Conservation (phyloP, 2,329 filamentous ascomycete genomes). For the Colletotrichum destructivum region DNA sequence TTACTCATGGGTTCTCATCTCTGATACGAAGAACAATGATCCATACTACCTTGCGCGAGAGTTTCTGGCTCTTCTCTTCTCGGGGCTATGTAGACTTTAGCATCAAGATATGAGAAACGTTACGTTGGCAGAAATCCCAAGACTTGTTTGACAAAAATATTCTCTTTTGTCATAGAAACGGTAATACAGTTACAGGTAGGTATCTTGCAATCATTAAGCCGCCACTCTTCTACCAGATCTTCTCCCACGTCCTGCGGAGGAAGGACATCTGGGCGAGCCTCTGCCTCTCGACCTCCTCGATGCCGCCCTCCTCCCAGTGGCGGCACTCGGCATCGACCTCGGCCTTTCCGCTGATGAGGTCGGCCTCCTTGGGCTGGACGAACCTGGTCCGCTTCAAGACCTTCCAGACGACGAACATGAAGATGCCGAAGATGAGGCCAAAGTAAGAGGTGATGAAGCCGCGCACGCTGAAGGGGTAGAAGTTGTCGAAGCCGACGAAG, state of each 20-base stretch:
- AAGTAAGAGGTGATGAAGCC: slow-evolving; percentile 70
- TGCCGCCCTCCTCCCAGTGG: slow-evolving; percentile 61
- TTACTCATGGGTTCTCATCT: no score
- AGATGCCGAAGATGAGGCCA: slow-evolving; percentile 65
- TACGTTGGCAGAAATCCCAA: no score
- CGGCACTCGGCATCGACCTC: slow-evolving; percentile 73
- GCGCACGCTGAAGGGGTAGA: slow-evolving; percentile 64
- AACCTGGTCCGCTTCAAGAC: slow-evolving; percentile 73
- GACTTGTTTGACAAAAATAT: background rate
- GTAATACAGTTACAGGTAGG: background rate
- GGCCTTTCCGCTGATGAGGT: slow-evolving; percentile 73
- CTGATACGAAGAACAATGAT: no score
- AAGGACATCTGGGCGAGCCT: slow-evolving; percentile 55
- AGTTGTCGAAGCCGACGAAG: slow-evolving; percentile 71
- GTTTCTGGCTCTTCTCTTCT: no score
- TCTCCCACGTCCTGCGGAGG: slow-evolving; percentile 55
- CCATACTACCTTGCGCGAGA: no score
- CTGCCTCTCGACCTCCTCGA: slow-evolving; percentile 61
- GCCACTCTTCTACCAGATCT: slow-evolving; percentile 53
- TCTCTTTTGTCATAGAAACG: slow-evolving; percentile 3
- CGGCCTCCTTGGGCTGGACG: slow-evolving; percentile 69
- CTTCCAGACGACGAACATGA: slow-evolving; percentile 78
- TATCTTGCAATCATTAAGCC: slow-evolving; percentile 3
- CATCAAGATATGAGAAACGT: no score
- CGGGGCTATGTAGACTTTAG: no score